A percentile compares a stretch with the other conserved stretches of the same genome.
phyloP scores from a whole-genome alignment of 495 filamentous ascomycete species.

The Penicillium lagena region DNA sequence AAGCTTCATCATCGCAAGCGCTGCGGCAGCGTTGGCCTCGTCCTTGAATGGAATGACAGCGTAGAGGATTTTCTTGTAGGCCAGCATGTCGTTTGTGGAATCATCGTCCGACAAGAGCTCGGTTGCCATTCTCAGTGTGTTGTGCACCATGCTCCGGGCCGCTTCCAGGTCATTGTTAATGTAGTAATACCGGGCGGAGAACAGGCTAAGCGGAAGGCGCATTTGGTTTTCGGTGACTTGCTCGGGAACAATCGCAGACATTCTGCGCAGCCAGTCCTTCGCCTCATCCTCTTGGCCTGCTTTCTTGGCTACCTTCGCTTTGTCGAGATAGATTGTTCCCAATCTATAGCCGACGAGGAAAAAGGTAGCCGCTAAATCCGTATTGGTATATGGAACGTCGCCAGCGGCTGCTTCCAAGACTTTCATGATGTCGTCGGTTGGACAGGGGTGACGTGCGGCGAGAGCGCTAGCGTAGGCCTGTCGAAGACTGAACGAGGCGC shows the following conservation, averaged over 20 bases:
- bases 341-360: neutral
- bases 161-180: neutral
- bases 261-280: neutral
- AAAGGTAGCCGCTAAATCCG: neutral
- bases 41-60: conserved; percentile 3
- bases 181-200: conserved; percentile 1
- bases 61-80: conserved; percentile 2
- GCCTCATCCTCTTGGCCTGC: neutral
- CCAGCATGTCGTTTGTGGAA: conserved; percentile 2
- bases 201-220: conserved; percentile 1
- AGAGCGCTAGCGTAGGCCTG: too few relatives aligned
- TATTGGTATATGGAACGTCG: neutral
- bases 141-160: neutral
- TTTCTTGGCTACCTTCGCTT: neutral
- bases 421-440: neutral
- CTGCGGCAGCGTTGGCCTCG: neutral
- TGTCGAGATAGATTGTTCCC: neutral
- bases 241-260: neutral
- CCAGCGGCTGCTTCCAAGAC: neutral
- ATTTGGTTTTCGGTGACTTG: conserved; percentile 3
- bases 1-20: conserved; percentile 3
- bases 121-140: conserved; percentile 2
- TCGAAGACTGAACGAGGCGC: too few relatives aligned
- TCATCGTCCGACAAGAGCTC: conserved; percentile 8
- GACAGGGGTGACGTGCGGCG: too few relatives aligned